Base-by-base conservation (phyloP, 805 yeast species). In the Scheffersomyces stipitis region DNA sequence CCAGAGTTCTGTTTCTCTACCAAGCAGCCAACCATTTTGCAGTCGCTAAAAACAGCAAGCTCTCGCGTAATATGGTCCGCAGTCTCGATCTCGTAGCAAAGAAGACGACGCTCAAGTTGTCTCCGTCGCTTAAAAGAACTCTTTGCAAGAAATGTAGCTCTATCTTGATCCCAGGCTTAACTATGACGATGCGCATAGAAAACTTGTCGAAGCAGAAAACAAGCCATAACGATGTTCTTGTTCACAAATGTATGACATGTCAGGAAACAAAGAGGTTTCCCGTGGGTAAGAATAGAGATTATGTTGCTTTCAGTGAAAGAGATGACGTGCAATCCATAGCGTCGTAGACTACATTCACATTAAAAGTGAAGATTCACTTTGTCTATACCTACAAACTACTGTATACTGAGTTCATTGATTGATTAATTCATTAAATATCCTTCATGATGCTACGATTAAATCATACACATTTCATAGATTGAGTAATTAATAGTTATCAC, bases 111-210 rank as follows among this genome's bases (percentile, higher is more conserved):
- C 54, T 81, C 15, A 75, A 82, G 42, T 54, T 83, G 18, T 73
- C 83, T 27, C 89, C 90, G 0, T 59, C 62, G 24, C 45, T 87
- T 8, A 88, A 88, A 57, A 67, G 95, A 46, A 68, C 74, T 0
- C 52, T 81, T 12, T 88, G 96, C 59, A 86, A 86, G 48, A 62
- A 61, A 26, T 88, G 96, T 57, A 60, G 73, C 30, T 56, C 78
- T 6, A 41, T 74, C 7, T 61, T 75, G 42, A 49, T 77, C 1
- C 78, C 83, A 0, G 83, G 81, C 0, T 34, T 65, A 13, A 69
- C 72, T 14, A 50, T 73, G 33, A 31, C 54, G 1, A 46, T 68
- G 2, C 54, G 63, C 15, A 37, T 81, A 1, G 66, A 59, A 23
- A 78, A 81, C 49, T 34, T 34, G 12, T 73, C 78, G 14, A 68